A percentile compares a stretch with the other conserved stretches of the same genome.
Conservation (phyloP, 352 stramenopile species). For the Porosira glacialis region DNA sequence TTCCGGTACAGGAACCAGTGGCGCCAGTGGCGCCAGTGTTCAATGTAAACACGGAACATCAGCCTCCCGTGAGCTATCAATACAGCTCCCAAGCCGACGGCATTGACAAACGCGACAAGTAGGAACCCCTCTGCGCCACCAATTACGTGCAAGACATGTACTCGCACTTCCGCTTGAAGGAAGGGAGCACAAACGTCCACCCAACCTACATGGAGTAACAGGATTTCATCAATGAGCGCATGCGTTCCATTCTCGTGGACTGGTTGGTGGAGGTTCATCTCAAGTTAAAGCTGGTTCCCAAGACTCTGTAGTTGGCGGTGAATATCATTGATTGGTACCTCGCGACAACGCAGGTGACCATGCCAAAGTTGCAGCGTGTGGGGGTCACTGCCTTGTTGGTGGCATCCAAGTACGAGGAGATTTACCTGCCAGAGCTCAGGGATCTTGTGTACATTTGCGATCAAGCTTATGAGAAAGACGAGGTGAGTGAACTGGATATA, state of each 20-base stretch:
- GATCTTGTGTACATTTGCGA: slow-evolving; percentile 99
- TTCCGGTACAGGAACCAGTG: no score
- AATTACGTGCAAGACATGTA: slow-evolving; percentile 89
- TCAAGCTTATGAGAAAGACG: slow-evolving; percentile 88
- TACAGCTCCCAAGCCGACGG: slow-evolving; percentile 78
- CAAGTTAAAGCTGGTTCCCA: slow-evolving; percentile 94
- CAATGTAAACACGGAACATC: no score
- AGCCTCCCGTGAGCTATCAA: no score
- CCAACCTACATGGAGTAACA: slow-evolving; percentile 87
- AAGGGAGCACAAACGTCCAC: slow-evolving; percentile 79
- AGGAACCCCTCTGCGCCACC: slow-evolving; percentile 85
- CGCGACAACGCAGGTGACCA: slow-evolving; percentile 83
- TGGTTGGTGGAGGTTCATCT: slow-evolving; percentile 99
- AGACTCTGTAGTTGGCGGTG: slow-evolving; percentile 97
- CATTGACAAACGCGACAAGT: slow-evolving; percentile 84
- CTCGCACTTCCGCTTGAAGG: slow-evolving; percentile 82
- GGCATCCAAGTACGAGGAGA: slow-evolving; percentile 99
- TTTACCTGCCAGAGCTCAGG: slow-evolving; percentile 94
- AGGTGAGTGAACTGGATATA: no score
- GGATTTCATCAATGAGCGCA: slow-evolving; percentile 97
- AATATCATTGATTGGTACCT: slow-evolving; percentile 99
- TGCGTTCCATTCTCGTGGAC: slow-evolving; percentile 98
- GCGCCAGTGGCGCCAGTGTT: no score
- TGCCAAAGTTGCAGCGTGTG: slow-evolving; percentile 95
- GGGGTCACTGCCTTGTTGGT: slow-evolving; percentile 94